Conservation (phyloP, 2,329 filamentous ascomycete genomes). For the Pochonia chlamydosporia region DNA sequence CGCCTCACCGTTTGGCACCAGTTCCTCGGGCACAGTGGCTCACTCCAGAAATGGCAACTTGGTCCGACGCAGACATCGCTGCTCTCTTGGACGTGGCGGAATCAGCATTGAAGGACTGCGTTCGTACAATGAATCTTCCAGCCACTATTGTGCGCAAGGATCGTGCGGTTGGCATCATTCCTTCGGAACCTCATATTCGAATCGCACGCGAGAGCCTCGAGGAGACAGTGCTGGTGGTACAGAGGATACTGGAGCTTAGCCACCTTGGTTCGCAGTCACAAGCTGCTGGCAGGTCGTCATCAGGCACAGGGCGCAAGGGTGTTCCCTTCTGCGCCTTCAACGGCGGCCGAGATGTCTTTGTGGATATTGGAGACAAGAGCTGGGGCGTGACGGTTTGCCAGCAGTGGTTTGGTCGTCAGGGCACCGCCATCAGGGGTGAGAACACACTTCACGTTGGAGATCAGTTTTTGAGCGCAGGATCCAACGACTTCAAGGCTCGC, state of each 20-base stretch:
- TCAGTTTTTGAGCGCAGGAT: slow-evolving; percentile 90
- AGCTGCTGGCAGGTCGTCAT: slow-evolving; percentile 17
- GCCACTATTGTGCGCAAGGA: slow-evolving; percentile 83
- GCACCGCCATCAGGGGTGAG: slow-evolving; percentile 54
- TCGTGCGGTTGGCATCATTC: slow-evolving; percentile 74
- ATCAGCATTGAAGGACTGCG: slow-evolving; percentile 73
- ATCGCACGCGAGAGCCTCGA: slow-evolving; percentile 87
- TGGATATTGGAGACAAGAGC: slow-evolving; percentile 96
- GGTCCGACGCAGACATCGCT: slow-evolving; percentile 71
- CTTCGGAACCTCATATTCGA: slow-evolving; percentile 50
- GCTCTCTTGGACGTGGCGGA: slow-evolving; percentile 86
- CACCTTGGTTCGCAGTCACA: slow-evolving; percentile 39
- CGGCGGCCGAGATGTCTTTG: slow-evolving; percentile 94
- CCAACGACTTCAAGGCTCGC: slow-evolving; percentile 94
- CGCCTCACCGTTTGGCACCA: slow-evolving; percentile 61
- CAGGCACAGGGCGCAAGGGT: slow-evolving; percentile 14
- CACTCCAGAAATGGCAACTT: slow-evolving; percentile 69
- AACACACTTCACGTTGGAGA: slow-evolving; percentile 93
- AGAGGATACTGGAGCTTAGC: slow-evolving; percentile 83
- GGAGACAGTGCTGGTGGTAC: slow-evolving; percentile 90
- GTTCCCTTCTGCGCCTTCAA: slow-evolving; percentile 98
- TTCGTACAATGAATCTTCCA: slow-evolving; percentile 71
- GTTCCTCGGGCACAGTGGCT: slow-evolving; percentile 66
- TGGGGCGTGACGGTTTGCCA: slow-evolving; percentile 94
- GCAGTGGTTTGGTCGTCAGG: slow-evolving; percentile 67